Conservation (phyloP, 2,329 filamentous ascomycete species). For the Arthrobotrys sphaeroides region DNA sequence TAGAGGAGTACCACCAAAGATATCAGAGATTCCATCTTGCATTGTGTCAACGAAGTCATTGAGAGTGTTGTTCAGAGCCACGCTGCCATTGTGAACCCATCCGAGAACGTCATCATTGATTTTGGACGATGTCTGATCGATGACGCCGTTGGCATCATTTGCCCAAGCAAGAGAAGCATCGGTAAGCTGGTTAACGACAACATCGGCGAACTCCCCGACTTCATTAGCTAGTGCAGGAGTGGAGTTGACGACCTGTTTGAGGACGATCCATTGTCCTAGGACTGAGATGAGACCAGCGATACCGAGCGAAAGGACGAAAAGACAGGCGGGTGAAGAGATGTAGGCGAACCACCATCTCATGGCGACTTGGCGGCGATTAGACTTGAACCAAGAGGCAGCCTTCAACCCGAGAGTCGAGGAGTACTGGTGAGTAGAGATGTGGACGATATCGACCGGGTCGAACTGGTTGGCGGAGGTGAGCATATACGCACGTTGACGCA, state of each 20-base stretch:
- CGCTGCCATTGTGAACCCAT: slow-evolving; percentile 85
- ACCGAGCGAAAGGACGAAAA: slow-evolving; percentile 86
- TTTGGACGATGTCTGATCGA: slow-evolving; percentile 71
- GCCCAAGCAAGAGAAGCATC: slow-evolving; percentile 81
- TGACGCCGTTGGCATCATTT: slow-evolving; percentile 75
- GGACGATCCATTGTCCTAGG: slow-evolving; percentile 81
- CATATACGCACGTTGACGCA: slow-evolving; percentile 74
- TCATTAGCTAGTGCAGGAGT: slow-evolving; percentile 78
- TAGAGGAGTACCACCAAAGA: slow-evolving; percentile 78
- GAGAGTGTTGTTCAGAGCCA: slow-evolving; percentile 83
- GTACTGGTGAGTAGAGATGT: slow-evolving; percentile 83
- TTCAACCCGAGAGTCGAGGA: slow-evolving; percentile 77
- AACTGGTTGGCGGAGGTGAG: slow-evolving; percentile 68
- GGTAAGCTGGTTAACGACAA: slow-evolving; percentile 77
- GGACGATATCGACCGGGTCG: slow-evolving; percentile 87
- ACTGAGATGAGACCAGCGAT: slow-evolving; percentile 83
- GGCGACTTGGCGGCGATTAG: slow-evolving; percentile 73
- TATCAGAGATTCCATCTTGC: slow-evolving; percentile 74
- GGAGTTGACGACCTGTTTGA: slow-evolving; percentile 76
- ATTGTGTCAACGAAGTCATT: slow-evolving; percentile 83
- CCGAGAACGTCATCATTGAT: slow-evolving; percentile 87
- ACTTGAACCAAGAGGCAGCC: slow-evolving; percentile 72
- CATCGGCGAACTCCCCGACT: slow-evolving; percentile 80
- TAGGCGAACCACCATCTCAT: slow-evolving; percentile 87
- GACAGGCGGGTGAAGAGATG: slow-evolving; percentile 80